phyloP scores from a whole-genome alignment of 148 eudicot species.

The Arbutus unedo region DNA sequence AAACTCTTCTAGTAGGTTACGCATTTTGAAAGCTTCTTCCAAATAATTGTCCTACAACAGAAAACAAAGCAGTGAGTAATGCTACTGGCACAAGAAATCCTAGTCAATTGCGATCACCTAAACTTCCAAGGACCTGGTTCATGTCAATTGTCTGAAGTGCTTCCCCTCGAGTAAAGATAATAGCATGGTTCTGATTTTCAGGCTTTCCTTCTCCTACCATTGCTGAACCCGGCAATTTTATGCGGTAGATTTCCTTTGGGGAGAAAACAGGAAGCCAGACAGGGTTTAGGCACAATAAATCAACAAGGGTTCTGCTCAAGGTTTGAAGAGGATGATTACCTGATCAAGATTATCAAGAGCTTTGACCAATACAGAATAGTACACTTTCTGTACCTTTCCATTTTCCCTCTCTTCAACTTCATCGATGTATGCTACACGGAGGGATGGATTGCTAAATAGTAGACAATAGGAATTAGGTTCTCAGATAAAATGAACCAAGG shows the following conservation, averaged over 20 bases:
- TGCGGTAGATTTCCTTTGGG: constrained; percentile 44
- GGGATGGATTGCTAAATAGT: constrained; percentile 54
- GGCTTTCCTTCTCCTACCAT: constrained; percentile 56
- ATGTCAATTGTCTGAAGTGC: constrained; percentile 28
- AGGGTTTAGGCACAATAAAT: constrained; percentile 18
- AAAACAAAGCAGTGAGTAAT: background rate
- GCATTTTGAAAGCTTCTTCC: constrained; percentile 79
- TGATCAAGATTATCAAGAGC: constrained; percentile 72
- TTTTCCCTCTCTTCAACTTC: constrained; percentile 48
- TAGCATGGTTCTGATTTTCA: constrained; percentile 29
- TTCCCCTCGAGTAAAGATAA: constrained; percentile 28
- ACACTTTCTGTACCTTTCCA: constrained; percentile 43
- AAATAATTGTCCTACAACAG: constrained; percentile 57
- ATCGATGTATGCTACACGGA: constrained; percentile 58
- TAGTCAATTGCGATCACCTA: background rate
- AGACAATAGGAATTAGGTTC: constrained; percentile 17
- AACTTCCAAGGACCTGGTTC: constrained; percentile 23
- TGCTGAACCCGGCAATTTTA: constrained; percentile 50
- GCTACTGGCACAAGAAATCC: background rate
- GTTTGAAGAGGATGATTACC: constrained; percentile 34
- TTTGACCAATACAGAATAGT: constrained; percentile 52
- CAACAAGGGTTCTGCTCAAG: constrained; percentile 10
- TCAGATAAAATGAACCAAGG: constrained; percentile 11
- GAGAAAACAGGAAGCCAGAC: constrained; percentile 11
- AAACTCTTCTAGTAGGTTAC: constrained; percentile 66